phyloP scores from a whole-genome alignment of 2,329 filamentous ascomycete genomes.

The Fusarium fujikuroi region DNA sequence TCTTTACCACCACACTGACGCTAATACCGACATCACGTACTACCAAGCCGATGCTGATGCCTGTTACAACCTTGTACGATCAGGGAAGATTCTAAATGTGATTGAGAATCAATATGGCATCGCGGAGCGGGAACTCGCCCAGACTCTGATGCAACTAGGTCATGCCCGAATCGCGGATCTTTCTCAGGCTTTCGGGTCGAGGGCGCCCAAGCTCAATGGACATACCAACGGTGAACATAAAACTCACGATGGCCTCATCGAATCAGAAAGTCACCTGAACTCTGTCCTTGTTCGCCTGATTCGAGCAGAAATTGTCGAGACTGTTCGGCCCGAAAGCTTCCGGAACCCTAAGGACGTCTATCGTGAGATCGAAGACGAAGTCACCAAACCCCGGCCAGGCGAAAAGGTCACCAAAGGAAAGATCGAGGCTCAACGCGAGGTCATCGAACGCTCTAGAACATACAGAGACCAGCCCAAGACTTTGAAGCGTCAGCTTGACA shows the following conservation, averaged over 20 bases:
- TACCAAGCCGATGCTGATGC: conserved; percentile 87
- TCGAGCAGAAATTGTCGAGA: conserved; percentile 73
- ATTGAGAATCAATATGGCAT: conserved; percentile 78
- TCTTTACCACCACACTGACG: conserved; percentile 76
- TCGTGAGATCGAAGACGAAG: conserved; percentile 70
- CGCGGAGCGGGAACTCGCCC: conserved; percentile 78
- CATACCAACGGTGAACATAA: conserved; percentile 50
- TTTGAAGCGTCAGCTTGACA: conserved; percentile 63
- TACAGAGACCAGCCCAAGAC: conserved; percentile 63
- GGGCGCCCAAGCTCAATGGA: conserved; percentile 51
- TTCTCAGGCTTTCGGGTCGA: conserved; percentile 67
- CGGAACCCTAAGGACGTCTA: conserved; percentile 70
- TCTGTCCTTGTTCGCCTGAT: conserved; percentile 65
- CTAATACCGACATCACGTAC: conserved; percentile 70
- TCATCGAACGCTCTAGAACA: conserved; percentile 64
- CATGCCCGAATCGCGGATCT: conserved; percentile 79
- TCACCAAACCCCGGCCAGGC: conserved; percentile 60
- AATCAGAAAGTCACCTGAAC: conserved; percentile 61
- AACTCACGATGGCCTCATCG: conserved; percentile 51
- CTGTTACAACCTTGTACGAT: conserved; percentile 84
- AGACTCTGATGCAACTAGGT: conserved; percentile 79
- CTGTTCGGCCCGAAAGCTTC: conserved; percentile 67
- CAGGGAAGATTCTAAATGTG: conserved; percentile 82
- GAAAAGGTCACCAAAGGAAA: conserved; percentile 69
- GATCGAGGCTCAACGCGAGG: conserved; percentile 66